These are phyloP conservation scores for Diutina sp. DNA, from an alignment of 1,139 yeast genomes.

Conservation along the genomic window DNA sequence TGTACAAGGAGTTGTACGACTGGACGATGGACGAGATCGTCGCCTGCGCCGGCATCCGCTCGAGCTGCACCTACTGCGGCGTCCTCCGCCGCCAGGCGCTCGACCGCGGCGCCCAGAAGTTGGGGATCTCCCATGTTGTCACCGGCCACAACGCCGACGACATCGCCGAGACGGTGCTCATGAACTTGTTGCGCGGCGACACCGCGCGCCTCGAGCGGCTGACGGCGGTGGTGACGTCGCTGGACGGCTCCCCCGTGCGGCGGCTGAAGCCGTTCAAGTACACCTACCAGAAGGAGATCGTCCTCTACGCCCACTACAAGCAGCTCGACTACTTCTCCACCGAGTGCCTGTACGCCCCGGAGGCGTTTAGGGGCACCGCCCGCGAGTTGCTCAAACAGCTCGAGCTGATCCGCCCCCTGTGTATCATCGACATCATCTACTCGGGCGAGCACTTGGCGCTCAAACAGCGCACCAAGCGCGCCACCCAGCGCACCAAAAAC, in stretches of 20 bases:
- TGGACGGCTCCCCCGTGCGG: slow-evolving; percentile 69
- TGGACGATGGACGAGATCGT: slow-evolving; percentile 99
- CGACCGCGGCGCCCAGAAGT: slow-evolving; percentile 89
- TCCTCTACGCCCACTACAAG: slow-evolving; percentile 91
- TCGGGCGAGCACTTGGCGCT: slow-evolving; percentile 83
- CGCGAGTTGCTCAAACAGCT: slow-evolving; percentile 81
- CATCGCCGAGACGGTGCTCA: slow-evolving; percentile 94
- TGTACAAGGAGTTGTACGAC: slow-evolving; percentile 76
- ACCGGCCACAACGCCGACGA: slow-evolving; percentile 99
- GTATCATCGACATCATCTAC: slow-evolving; percentile 87
- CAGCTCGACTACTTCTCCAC: slow-evolving; percentile 93
- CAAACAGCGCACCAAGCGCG: slow-evolving; percentile 36
- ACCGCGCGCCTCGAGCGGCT: slow-evolving; percentile 84
- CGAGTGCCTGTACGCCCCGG: slow-evolving; percentile 97
- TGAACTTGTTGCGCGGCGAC: slow-evolving; percentile 95
- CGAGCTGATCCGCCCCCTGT: slow-evolving; percentile 83
- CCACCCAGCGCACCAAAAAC: slow-evolving; percentile 17
- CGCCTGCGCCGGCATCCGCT: slow-evolving; percentile 84
- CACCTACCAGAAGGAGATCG: slow-evolving; percentile 94
- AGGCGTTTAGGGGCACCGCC: slow-evolving; percentile 96
- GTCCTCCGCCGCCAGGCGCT: slow-evolving; percentile 92
- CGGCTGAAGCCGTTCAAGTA: slow-evolving; percentile 94
- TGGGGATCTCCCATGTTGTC: slow-evolving; percentile 81
- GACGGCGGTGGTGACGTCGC: slow-evolving; percentile 75
- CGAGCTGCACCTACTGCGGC: slow-evolving; percentile 97